Evolutionary conservation across 345 rosid genomes (phyloP).

Genomic region (Brassica incana): DNA sequence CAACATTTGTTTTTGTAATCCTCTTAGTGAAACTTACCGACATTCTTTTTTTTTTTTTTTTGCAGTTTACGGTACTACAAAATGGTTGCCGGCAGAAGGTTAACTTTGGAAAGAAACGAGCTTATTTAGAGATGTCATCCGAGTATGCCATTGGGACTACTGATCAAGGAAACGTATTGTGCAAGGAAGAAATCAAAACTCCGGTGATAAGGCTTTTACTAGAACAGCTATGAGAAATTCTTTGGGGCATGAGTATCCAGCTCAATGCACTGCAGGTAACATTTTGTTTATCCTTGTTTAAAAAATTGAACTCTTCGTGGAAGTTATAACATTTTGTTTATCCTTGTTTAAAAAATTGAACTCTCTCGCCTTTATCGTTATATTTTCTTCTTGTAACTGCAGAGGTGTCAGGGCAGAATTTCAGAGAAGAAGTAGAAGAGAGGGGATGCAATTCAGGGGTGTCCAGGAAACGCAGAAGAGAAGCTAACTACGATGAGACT

Average conservation of each 20-base stretch:
- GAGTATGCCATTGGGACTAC: conserved; percentile 28
- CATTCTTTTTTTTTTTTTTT: conserved; percentile 30
- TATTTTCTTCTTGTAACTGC: conserved; percentile 24
- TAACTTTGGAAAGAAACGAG: conserved; percentile 42
- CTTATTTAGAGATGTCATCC: conserved; percentile 42
- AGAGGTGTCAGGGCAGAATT: conserved; percentile 83
- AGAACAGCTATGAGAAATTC: conserved; percentile 32
- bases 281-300: no score
- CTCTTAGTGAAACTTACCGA: not conserved
- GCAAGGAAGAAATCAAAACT: conserved; percentile 27
- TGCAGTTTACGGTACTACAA: conserved; percentile 49
- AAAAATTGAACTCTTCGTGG: no score
- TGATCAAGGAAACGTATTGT: conserved; percentile 19
- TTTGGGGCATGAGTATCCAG: conserved; percentile 26
- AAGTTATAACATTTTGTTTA: no score
- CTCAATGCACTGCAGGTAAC: conserved; percentile 50
- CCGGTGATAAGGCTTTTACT: conserved; percentile 32
- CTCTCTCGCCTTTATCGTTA: not conserved
- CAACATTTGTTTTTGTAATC: not conserved
- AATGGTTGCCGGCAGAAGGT: conserved; percentile 48
- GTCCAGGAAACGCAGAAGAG: conserved; percentile 33
- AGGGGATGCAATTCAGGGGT: conserved; percentile 24
- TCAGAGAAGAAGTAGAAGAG: conserved; percentile 46
- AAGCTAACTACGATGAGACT: conserved; percentile 18
- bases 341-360: conserved; percentile 4